Conservation (phyloP, 306 rosid species). For the Medicago lupulina region DNA sequence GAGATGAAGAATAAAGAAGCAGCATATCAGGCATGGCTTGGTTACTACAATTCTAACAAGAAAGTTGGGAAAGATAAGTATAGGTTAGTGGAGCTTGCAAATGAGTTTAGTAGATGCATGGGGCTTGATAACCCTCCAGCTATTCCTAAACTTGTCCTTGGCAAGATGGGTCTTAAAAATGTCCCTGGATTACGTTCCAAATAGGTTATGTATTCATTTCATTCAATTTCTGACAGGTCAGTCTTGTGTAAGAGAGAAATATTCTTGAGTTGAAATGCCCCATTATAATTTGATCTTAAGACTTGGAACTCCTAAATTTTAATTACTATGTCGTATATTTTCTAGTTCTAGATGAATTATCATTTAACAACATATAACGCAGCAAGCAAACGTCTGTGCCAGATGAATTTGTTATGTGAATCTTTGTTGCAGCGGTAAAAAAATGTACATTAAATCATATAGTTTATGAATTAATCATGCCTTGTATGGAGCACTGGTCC, state of each 20-base stretch:
- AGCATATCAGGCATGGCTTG: slow-evolving; percentile 99
- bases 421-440: too few species aligned
- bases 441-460: too few species aligned
- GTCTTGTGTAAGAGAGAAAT: slow-evolving; percentile 18
- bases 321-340: background rate
- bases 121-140: slow-evolving; percentile 95
- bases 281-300: slow-evolving; percentile 1
- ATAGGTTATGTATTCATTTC: slow-evolving; percentile 43
- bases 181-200: slow-evolving; percentile 90
- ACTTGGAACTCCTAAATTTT: background rate
- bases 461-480: too few species aligned
- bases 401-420: too few species aligned
- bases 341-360: too few species aligned
- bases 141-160: slow-evolving; percentile 77
- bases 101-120: slow-evolving; percentile 92
- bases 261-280: background rate
- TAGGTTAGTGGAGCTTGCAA: slow-evolving; percentile 88
- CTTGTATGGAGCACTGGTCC: too few species aligned
- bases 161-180: slow-evolving; percentile 93
- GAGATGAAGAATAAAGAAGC: slow-evolving; percentile 95
- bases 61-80: slow-evolving; percentile 76
- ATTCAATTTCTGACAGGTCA: slow-evolving; percentile 2
- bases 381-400: too few species aligned
- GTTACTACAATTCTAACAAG: slow-evolving; percentile 89
- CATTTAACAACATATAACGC: too few species aligned